Evolutionary conservation across 2,329 filamentous ascomycete genomes (phyloP), one percentile per base, ranked within the genome.

Genomic region (Hymenoscyphus albidus): DNA sequence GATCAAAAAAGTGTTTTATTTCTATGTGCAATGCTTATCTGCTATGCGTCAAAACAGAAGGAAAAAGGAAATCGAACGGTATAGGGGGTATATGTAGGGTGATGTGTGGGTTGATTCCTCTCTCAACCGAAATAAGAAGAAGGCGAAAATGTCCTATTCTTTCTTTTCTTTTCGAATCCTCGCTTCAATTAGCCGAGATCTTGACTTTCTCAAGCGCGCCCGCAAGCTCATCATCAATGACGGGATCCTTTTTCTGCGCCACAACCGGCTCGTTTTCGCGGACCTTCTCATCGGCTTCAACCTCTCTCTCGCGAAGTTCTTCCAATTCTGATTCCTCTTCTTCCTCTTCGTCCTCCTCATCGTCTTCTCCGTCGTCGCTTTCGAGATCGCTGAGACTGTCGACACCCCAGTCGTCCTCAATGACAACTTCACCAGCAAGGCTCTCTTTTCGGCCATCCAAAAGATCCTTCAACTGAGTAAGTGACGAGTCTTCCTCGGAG

Each of bases 341-440:
- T 1, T 90, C 88, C 18, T 89, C 88, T 6, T 89, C 88, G 1
- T 88, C 88, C 6, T 87, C 87, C 6, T 87, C 87, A 14, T 88
- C 88, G 13, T 88, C 88, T 2, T 89, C 88, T 31, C 88, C 87
- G 16, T 88, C 87, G 6, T 62, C 60, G 38, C 22, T 42, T 5
- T 91, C 64, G 85, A 97, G 86, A 71, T 97, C 93, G 71, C 90
- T 90, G 56, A 97, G 84, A 74, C 90, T 90, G 75, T 97, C 94
- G 31, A 97, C 78, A 51, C 91, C 91, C 91, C 91, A 95, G 31
- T 88, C 85, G 67, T 93, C 89, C 76, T 96, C 93, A 55, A 89
- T 83, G 44, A 94, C 76, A 32, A 84, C 73, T 64, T 87, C 83
- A 16, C 88, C 88, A 35, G 82, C 88, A 3, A 86, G 73, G 70